Evolutionary conservation across 345 rosid genomes (phyloP).

Genomic region (Aegle marmelos): DNA sequence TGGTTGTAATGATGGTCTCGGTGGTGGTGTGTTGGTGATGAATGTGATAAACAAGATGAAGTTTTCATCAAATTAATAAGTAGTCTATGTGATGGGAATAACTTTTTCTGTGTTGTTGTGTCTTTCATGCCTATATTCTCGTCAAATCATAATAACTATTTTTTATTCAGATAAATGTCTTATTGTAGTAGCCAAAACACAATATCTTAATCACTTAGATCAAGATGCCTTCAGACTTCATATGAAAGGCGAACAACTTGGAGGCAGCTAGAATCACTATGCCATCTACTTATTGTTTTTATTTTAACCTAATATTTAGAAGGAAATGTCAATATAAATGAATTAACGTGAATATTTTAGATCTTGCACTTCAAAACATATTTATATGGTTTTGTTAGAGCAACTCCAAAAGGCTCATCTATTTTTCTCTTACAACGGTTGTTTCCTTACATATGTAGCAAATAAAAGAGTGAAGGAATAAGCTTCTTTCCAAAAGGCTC

Average conservation of each 20-base stretch:
- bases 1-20: background rate
- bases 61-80: background rate
- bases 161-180: background rate
- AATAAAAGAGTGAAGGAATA: too few species aligned
- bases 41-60: background rate
- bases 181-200: background rate
- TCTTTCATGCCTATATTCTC: background rate
- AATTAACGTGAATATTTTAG: background rate
- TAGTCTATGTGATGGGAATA: background rate
- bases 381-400: background rate
- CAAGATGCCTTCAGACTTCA: background rate
- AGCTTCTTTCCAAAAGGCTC: too few species aligned
- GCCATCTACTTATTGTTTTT: background rate
- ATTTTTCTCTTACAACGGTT: too few species aligned
- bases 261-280: background rate
- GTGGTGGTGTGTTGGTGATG: background rate
- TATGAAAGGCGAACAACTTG: background rate
- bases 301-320: background rate
- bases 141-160: background rate
- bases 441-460: too few species aligned
- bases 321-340: background rate
- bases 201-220: background rate
- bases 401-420: too few species aligned
- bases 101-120: background rate
- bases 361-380: background rate